Percentiles rank a stretch among this genome's conserved stretches.
phyloP scores from a whole-genome alignment of 805 yeast species.

The Sungouiozyma ichnusensis region DNA sequence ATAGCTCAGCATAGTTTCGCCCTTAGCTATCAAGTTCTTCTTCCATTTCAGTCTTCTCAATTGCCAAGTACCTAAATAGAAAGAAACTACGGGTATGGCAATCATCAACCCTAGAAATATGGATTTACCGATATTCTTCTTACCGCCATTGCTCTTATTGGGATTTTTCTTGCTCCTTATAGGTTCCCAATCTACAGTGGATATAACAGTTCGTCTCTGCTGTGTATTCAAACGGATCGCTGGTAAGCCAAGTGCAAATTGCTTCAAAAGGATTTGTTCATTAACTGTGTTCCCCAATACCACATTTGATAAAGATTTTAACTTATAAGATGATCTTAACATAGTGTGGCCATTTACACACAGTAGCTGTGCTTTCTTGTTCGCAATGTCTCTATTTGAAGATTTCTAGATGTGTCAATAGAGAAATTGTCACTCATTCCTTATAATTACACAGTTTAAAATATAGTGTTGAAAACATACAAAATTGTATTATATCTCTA shows the following conservation, averaged over 20 bases:
- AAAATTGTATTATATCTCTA: not conserved
- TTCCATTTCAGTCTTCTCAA: slow-evolving; percentile 81
- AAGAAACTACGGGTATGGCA: slow-evolving; percentile 80
- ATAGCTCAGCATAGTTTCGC: slow-evolving; percentile 71
- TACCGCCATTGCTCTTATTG: slow-evolving; percentile 30
- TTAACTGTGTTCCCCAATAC: not conserved
- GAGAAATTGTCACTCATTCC: too few relatives aligned
- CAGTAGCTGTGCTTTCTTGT: too few relatives aligned
- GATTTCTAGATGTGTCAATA: too few relatives aligned
- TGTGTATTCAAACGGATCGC: not conserved
- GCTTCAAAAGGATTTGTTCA: not conserved
- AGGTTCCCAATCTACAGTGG: slow-evolving; percentile 80
- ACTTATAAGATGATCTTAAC: not conserved
- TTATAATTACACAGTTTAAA: too few relatives aligned
- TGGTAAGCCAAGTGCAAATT: too few relatives aligned
- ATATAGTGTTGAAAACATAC: not conserved
- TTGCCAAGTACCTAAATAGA: slow-evolving; percentile 91
- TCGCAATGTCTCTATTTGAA: too few relatives aligned
- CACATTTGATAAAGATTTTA: not conserved
- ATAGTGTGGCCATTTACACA: too few relatives aligned
- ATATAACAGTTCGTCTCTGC: slow-evolving; percentile 41
- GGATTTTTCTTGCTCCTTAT: slow-evolving; percentile 38
- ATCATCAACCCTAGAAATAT: slow-evolving; percentile 32
- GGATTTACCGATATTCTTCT: slow-evolving; percentile 16
- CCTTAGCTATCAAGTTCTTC: slow-evolving; percentile 63